Evolutionary conservation across 441 rosid genomes (phyloP), one percentile per base, ranked within the genome.

Genomic region (Adansonia grandidieri): DNA sequence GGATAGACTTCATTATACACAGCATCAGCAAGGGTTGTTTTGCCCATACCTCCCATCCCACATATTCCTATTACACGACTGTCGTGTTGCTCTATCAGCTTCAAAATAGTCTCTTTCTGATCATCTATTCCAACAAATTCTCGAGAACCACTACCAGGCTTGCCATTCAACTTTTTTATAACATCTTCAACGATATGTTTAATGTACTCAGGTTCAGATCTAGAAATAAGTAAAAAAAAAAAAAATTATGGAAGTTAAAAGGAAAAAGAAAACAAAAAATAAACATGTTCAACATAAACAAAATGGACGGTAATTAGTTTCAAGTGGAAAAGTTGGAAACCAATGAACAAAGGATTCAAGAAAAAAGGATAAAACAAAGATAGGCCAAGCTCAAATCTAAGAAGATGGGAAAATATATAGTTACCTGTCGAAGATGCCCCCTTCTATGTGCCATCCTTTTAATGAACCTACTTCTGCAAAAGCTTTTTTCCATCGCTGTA

Each of bases 31-130:
- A 83, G 64, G 37, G 76, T 14, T 37, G 88, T 85, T 47, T 81
- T 83, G 75, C 86, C 85, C 14, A 85, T 57, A n/a, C 86, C 86
- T 54, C 80, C 83, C 28, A 58, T 73, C 8, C 85, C 88, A 84
- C 86, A 82, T 63, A 84, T 48, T 69, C 85, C 88, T 32, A 86
- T 10, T 58, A 77, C 67, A 3, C 81, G 82, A 70, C 70, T 24
- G 76, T 84, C 78, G 0, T n/a, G 19, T 11, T 67, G 76, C 1
- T 72, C 76, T 2, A 69, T 69, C 63, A 80, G 24, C 15, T 66
- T 6, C 10, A 81, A 67, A 32, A 40, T 15, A 54, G 72, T 24
- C 13, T 82, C n/a, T 47, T 80, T 48, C 40, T 77, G 82, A 50
- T 9, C 17, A 64, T 80, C 71, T 24, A 80, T 65, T 60, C 85